phyloP scores from a whole-genome alignment of 148 eudicot species.

The Gaultheria prostrata region DNA sequence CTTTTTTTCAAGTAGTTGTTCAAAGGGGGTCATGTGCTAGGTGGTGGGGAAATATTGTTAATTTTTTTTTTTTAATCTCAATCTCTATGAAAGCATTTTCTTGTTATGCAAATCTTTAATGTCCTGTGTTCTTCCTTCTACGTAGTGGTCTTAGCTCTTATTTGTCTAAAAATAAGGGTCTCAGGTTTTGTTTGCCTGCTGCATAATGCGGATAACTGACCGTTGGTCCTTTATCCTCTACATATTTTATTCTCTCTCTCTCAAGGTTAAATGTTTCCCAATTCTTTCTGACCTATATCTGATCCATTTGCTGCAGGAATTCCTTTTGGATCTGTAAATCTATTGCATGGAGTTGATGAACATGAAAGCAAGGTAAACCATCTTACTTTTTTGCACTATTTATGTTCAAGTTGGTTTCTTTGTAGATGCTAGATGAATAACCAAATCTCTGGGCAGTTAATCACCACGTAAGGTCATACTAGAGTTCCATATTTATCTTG shows the following conservation, averaged over 20 bases:
- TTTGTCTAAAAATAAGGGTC: background rate
- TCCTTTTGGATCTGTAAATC: slow-evolving; percentile 94
- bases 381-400: slow-evolving; percentile 28
- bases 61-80: background rate
- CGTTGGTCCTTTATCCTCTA: background rate
- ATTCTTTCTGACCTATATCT: slow-evolving; percentile 3
- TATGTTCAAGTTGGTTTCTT: slow-evolving; percentile 15
- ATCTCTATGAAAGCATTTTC: slow-evolving; percentile 6
- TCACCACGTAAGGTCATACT: background rate
- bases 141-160: background rate
- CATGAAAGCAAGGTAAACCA: slow-evolving; percentile 87
- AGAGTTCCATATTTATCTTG: background rate
- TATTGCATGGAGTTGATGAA: slow-evolving; percentile 90
- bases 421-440: background rate
- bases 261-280: background rate
- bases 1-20: background rate
- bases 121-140: background rate
- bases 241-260: background rate
- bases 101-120: background rate
- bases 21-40: background rate
- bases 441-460: background rate
- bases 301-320: slow-evolving; percentile 59
- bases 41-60: background rate
- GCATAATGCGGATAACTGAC: background rate
- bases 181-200: background rate